phyloP scores from a whole-genome alignment of 331 rosid species.

The Pyracantha coccinea region DNA sequence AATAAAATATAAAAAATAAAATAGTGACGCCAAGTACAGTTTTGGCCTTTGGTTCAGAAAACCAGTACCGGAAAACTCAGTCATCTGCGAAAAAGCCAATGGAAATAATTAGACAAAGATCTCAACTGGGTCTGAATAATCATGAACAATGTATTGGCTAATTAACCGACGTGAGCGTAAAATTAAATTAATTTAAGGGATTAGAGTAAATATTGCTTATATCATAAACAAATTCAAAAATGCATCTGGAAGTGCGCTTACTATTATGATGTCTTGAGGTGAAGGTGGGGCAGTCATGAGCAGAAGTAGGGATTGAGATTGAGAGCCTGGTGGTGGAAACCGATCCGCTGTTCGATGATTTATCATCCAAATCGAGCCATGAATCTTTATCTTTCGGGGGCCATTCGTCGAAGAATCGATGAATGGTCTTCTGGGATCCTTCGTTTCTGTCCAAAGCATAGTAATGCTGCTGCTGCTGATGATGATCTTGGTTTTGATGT shows the following conservation, averaged over 20 bases:
- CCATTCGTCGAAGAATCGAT: conserved; percentile 91
- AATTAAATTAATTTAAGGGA: neutral
- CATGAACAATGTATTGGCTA: neutral
- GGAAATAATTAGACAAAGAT: neutral
- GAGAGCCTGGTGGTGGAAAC: conserved; percentile 77
- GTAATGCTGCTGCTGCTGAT: conserved; percentile 12
- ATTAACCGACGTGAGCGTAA: neutral
- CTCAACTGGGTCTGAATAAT: neutral
- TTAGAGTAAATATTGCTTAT: neutral
- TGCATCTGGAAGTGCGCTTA: neutral
- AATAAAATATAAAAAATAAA: neutral
- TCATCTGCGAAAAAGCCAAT: conserved; percentile 42
- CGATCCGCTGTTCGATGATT: conserved; percentile 49
- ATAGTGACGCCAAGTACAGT: conserved; percentile 32
- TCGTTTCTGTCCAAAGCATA: conserved; percentile 34
- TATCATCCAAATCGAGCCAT: conserved; percentile 80
- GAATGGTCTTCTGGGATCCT: conserved; percentile 71
- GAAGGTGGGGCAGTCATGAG: conserved; percentile 62
- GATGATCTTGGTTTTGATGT: conserved; percentile 26
- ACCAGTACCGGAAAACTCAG: conserved; percentile 37
- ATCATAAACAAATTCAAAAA: neutral
- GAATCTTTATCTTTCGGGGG: conserved; percentile 58
- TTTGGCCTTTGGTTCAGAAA: conserved; percentile 33
- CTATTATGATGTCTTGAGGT: conserved; percentile 35
- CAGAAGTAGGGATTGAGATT: conserved; percentile 74